phyloP scores from a whole-genome alignment of 1,284 basidiomycete species.

The Retiboletus flavoniger region DNA sequence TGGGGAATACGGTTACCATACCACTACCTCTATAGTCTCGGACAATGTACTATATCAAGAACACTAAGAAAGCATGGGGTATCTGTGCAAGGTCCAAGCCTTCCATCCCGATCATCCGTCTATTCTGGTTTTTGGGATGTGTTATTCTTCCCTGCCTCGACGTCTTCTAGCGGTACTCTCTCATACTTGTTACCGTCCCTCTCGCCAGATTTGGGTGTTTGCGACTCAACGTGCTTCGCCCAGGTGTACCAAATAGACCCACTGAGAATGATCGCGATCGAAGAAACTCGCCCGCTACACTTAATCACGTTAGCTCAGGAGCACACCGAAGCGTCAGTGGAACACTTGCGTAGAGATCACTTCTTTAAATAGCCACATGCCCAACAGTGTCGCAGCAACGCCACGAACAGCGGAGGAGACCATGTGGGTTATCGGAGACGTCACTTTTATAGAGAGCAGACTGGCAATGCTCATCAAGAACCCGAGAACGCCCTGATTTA shows the following conservation, averaged over 20 bases:
- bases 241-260: constrained; percentile 87
- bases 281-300: constrained; percentile 71
- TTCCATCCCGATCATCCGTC: not conserved
- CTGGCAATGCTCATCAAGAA: constrained; percentile 92
- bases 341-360: constrained; percentile 66
- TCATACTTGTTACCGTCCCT: constrained; percentile 39
- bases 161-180: constrained; percentile 48
- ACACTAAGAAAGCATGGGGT: constrained; percentile 10
- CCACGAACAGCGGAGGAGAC: constrained; percentile 83
- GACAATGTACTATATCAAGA: constrained; percentile 6
- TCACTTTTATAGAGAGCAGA: constrained; percentile 85
- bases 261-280: constrained; percentile 74
- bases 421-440: constrained; percentile 92
- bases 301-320: constrained; percentile 10
- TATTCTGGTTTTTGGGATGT: constrained; percentile 34
- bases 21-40: constrained; percentile 17
- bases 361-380: constrained; percentile 73
- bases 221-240: constrained; percentile 73
- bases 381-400: constrained; percentile 76
- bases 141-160: constrained; percentile 44
- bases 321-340: not conserved
- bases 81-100: constrained; percentile 12
- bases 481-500: constrained; percentile 67
- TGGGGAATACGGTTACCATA: not conserved
- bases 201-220: constrained; percentile 31